A percentile compares a stretch with the other conserved stretches of the same genome.
phyloP scores from a whole-genome alignment of 345 rosid species.

The Pugionium cornutum region DNA sequence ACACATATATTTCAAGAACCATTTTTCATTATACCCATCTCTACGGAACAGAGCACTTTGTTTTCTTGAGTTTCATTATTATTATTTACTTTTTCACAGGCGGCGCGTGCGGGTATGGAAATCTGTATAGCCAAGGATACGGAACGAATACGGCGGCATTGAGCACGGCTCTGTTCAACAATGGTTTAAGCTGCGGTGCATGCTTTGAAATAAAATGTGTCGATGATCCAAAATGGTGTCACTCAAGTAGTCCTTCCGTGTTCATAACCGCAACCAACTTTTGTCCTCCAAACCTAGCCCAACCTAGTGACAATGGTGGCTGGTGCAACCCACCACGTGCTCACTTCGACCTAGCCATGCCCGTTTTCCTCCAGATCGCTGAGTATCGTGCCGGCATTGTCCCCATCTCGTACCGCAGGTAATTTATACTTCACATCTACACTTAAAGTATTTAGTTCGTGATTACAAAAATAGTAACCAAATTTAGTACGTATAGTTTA shows the following conservation, averaged over 20 bases:
- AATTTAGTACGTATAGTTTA: too few relatives aligned
- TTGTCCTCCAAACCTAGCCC: constrained; percentile 60
- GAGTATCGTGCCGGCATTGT: constrained; percentile 74
- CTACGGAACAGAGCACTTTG: constrained; percentile 30
- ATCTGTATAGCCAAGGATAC: constrained; percentile 72
- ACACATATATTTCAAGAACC: not conserved
- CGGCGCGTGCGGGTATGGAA: constrained; percentile 31
- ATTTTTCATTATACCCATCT: not conserved
- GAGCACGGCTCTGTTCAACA: constrained; percentile 59
- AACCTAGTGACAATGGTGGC: constrained; percentile 66
- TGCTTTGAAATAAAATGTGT: constrained; percentile 75
- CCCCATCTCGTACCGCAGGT: constrained; percentile 55
- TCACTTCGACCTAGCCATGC: constrained; percentile 47
- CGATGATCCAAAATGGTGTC: constrained; percentile 67
- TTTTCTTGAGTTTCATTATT: not conserved
- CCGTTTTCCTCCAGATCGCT: constrained; percentile 48
- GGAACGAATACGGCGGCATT: constrained; percentile 49
- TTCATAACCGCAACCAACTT: constrained; percentile 71
- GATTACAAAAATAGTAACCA: too few relatives aligned
- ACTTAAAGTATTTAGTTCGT: not conserved
- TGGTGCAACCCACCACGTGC: constrained; percentile 88
- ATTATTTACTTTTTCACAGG: constrained; percentile 33
- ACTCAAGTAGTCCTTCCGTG: constrained; percentile 64
- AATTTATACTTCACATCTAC: constrained; percentile 4
- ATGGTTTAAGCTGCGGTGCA: constrained; percentile 63